phyloP scores from a whole-genome alignment of 2,329 filamentous ascomycete genomes.

The Aureobasidium zeae region DNA sequence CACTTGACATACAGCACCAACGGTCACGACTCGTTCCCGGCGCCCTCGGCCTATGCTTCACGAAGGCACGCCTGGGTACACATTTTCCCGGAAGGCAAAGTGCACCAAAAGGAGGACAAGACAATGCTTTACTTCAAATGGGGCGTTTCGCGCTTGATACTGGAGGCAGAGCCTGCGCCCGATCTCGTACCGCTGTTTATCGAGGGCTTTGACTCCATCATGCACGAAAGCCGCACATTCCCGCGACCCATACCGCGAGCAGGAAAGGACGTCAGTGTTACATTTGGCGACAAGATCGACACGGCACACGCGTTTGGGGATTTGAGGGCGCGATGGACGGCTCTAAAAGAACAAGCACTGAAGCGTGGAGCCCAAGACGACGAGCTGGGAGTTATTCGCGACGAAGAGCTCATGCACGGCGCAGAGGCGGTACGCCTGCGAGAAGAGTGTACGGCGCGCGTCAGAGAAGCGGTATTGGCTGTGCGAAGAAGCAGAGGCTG shows the following conservation, averaged over 20 bases:
- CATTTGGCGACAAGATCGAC: conserved; percentile 71
- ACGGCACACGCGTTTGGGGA: conserved; percentile 68
- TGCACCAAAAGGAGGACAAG: conserved; percentile 73
- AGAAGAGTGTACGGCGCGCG: conserved; percentile 67
- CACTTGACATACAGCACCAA: conserved; percentile 56
- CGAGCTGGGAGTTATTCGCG: conserved; percentile 50
- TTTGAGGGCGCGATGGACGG: conserved; percentile 63
- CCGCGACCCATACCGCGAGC: conserved; percentile 73
- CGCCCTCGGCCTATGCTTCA: conserved; percentile 61
- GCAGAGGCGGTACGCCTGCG: conserved; percentile 68
- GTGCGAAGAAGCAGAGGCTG: conserved; percentile 63
- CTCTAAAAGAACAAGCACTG: conserved; percentile 49
- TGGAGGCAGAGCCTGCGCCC: conserved; percentile 79
- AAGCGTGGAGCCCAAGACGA: conserved; percentile 25
- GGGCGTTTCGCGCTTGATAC: conserved; percentile 83
- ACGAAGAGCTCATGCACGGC: conserved; percentile 58
- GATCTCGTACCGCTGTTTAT: conserved; percentile 92
- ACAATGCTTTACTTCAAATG: conserved; percentile 97
- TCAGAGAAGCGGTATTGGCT: conserved; percentile 72
- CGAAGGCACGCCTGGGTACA: conserved; percentile 80
- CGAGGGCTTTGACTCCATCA: conserved; percentile 77
- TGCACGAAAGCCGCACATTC: conserved; percentile 72
- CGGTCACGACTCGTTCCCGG: conserved; percentile 54
- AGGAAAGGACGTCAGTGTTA: conserved; percentile 60
- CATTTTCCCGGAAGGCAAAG: conserved; percentile 89